Base-by-base conservation (phyloP, 306 rosid genomes). In the Trifolium subterraneum region DNA sequence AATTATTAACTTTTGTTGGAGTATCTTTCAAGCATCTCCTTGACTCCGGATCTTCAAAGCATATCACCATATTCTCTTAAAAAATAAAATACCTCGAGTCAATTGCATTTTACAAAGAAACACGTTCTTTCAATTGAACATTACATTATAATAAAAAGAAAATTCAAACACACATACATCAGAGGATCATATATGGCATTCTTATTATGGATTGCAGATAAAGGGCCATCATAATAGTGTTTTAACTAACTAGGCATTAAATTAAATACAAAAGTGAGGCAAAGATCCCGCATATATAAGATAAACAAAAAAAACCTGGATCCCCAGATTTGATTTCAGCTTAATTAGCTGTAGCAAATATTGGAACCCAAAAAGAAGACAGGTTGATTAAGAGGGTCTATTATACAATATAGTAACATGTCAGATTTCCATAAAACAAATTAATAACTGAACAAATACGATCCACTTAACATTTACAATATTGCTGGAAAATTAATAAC, bases 61-160 rank as follows among this genome's bases (percentile, higher is more conserved):
- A 89, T 78, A 93, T 74, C 81, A 89, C 93, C 98, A 91, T 91
- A 81, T 93, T 93, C 89, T 91, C 98, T 91, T 76, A 67, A 82
- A 89, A 77, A 70, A 75, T 18, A 70, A 76, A 72, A 72, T 20
- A 63, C 6, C 73, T 18, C 15, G 35, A 52, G 62, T 79, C 80
- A 82, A 73, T 74, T 38, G 68, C 44, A 47, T 48, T 48, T 77
- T 22, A 38, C 61, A 45, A 58, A 74, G 22, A 70, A 65, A 52
- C 27, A 74, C 65, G 48, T 70, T 56, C 63, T 61, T 79, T 55
- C 81, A 80, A 23, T 73, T 41, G 70, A 77, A 39, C 65, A 71
- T 36, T 63, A 41, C 66, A 71, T 67, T n/a, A 41, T 41, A 51
- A 71, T 52, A 44, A 72, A 54, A 35, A 10, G 10, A 68, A 76